Base-by-base conservation (phyloP, 768 basidiomycete species). In the Leccinum boreale region DNA sequence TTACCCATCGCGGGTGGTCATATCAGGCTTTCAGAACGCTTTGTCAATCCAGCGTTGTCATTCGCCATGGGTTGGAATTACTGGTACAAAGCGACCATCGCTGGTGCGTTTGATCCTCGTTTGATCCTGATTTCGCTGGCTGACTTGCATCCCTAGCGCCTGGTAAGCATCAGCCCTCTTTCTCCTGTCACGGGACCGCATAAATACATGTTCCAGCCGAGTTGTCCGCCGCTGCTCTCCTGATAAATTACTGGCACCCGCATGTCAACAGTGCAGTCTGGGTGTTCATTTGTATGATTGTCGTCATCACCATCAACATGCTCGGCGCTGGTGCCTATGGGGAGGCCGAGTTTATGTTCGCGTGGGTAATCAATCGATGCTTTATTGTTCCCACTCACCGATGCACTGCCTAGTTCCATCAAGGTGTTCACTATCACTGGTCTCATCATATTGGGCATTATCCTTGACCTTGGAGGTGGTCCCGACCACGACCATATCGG, bases 1-100 rank as follows among this genome's bases (percentile, higher is more conserved):
- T 78, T 93, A 5, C 91, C 91, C 0, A 78, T 93, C 51, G 80
- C 88, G 26, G 91, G 91, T 57, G 90, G 84, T 44, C 90, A 92
- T 62, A 91, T 92, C 71, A 89, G 78, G 57, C 73, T 93, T 14
- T 85, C 91, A 0, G 90, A 87, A 68, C 87, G 91, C 33, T 94
- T 93, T 64, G 86, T 93, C 7, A 83, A 90, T 59, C 86, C 84
- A 14, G 86, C 89, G 2, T 75, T 90, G 59, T 87, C 89, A 24
- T 75, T 76, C 45, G 65, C 78, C 9, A 75, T 79, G 79, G 80
- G 79, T 23, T 82, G 80, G 79, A 83, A 81, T 61, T 82, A 81
- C 60, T 81, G 80, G 80, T 72, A 73, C 24, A 68, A 66, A 58
- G 66, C 69, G 70, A 62, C 58, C 4, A 67, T 67, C 49, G 54